Conservation (phyloP, 345 rosid species). For the Gossypium ekmanianum region DNA sequence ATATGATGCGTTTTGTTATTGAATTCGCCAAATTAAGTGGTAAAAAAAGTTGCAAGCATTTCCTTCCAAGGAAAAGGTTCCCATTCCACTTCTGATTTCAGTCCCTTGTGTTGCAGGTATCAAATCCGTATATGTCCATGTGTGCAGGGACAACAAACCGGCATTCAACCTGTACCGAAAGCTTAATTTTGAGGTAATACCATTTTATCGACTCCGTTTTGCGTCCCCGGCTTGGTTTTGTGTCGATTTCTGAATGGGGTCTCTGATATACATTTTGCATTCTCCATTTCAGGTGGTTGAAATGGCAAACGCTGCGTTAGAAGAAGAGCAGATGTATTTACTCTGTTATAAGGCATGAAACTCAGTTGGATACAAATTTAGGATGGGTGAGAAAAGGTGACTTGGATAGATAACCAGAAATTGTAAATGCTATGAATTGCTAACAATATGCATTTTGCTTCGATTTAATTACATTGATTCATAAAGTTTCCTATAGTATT, state of each 20-base stretch:
- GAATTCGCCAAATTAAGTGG: slow-evolving; percentile 61
- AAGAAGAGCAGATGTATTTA: slow-evolving; percentile 53
- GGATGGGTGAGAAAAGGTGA: too few relatives aligned
- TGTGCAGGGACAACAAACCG: slow-evolving; percentile 39
- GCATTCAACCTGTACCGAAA: slow-evolving; percentile 62
- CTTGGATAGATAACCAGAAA: too few relatives aligned
- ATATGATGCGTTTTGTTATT: slow-evolving; percentile 63
- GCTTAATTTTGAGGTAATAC: slow-evolving; percentile 66
- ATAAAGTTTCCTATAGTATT: too few relatives aligned
- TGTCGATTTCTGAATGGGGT: background rate
- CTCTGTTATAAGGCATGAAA: slow-evolving; percentile 38
- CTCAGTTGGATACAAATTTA: background rate
- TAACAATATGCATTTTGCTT: too few relatives aligned
- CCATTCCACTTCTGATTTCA: slow-evolving; percentile 1
- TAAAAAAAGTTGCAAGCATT: slow-evolving; percentile 18
- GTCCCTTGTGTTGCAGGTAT: slow-evolving; percentile 43
- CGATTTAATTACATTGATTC: too few relatives aligned
- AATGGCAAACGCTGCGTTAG: slow-evolving; percentile 37
- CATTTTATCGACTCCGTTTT: slow-evolving; percentile 5
- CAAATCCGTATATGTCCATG: slow-evolving; percentile 54
- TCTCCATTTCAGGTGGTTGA: slow-evolving; percentile 50
- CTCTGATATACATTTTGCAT: slow-evolving; percentile 14
- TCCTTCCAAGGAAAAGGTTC: background rate
- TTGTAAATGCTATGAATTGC: too few relatives aligned
- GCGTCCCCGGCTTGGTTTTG: too few relatives aligned